These are phyloP conservation scores for Quercus ilex DNA, from an alignment of 306 rosid genomes.

Conservation along the genomic window DNA sequence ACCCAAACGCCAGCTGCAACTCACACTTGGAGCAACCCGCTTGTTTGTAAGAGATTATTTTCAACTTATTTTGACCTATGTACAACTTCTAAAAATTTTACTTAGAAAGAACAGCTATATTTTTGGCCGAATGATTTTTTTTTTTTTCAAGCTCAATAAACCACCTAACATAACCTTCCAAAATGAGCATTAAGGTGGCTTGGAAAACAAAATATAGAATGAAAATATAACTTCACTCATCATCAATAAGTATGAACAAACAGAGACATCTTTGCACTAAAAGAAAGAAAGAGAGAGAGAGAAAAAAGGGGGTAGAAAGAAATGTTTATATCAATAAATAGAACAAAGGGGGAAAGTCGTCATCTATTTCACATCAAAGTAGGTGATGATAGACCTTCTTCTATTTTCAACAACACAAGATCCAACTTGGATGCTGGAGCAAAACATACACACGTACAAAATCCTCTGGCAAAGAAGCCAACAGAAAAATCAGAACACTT, in stretches of 20 bases:
- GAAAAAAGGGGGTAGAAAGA: neutral
- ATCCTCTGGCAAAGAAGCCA: conserved; percentile 34
- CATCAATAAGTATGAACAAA: neutral
- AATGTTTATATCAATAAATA: conserved; percentile 19
- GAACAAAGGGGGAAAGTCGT: conserved; percentile 9
- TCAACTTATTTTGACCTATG: no score
- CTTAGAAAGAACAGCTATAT: no score
- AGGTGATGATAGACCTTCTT: neutral
- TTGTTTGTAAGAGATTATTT: no score
- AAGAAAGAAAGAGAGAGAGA: neutral
- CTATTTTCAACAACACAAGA: conserved; percentile 24
- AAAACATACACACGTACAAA: conserved; percentile 35
- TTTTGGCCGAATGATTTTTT: no score
- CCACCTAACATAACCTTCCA: no score
- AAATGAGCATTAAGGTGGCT: neutral
- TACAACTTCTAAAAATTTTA: no score
- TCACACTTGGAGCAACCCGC: no score
- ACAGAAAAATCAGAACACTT: conserved; percentile 62
- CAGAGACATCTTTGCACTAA: neutral
- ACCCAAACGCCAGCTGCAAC: no score
- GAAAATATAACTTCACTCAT: neutral
- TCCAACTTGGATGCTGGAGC: conserved; percentile 28
- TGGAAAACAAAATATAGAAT: neutral
- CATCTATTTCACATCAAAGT: conserved; percentile 35
- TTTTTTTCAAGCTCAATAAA: no score